Evolutionary conservation across 306 rosid species (phyloP).

Genomic region (Pterocarpus macrocarpus): DNA sequence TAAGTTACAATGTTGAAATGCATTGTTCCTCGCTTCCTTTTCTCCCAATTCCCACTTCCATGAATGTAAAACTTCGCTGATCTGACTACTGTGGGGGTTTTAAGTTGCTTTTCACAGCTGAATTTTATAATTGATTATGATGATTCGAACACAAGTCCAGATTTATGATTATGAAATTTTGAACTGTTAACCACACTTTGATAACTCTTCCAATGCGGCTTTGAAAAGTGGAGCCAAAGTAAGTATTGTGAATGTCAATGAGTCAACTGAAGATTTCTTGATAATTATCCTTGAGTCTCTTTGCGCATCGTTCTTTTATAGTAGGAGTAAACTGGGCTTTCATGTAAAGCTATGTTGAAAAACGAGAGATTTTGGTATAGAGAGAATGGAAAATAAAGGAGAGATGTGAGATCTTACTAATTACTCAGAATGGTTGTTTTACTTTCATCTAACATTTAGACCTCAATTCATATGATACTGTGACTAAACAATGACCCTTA

Average conservation of each 20-base stretch:
- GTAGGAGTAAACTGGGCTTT: slow-evolving; percentile 13
- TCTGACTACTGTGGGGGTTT: not conserved
- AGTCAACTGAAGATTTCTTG: slow-evolving; percentile 28
- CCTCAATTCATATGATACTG: slow-evolving; percentile 1
- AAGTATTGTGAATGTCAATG: slow-evolving; percentile 18
- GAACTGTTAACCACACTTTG: slow-evolving; percentile 22
- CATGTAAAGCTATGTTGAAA: slow-evolving; percentile 13
- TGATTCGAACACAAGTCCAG: too few species aligned
- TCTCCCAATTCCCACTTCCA: not conserved
- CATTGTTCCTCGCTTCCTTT: slow-evolving; percentile 28
- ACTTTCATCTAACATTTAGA: not conserved
- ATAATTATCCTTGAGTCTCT: slow-evolving; percentile 15
- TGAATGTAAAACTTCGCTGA: slow-evolving; percentile 13
- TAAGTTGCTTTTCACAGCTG: too few species aligned
- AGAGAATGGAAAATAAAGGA: slow-evolving; percentile 19
- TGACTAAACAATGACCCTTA: not conserved
- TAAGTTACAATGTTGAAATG: slow-evolving; percentile 40
- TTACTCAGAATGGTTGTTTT: slow-evolving; percentile 9
- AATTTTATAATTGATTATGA: too few species aligned
- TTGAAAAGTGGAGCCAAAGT: not conserved
- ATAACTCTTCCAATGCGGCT: slow-evolving; percentile 9
- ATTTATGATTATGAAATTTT: not conserved
- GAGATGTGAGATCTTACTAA: slow-evolving; percentile 15
- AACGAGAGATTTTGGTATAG: slow-evolving; percentile 13
- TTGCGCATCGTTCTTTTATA: not conserved